Evolutionary conservation across 1,284 basidiomycete species (phyloP), one percentile per base, ranked within the genome.

Genomic region (Ganoderma sinense): DNA sequence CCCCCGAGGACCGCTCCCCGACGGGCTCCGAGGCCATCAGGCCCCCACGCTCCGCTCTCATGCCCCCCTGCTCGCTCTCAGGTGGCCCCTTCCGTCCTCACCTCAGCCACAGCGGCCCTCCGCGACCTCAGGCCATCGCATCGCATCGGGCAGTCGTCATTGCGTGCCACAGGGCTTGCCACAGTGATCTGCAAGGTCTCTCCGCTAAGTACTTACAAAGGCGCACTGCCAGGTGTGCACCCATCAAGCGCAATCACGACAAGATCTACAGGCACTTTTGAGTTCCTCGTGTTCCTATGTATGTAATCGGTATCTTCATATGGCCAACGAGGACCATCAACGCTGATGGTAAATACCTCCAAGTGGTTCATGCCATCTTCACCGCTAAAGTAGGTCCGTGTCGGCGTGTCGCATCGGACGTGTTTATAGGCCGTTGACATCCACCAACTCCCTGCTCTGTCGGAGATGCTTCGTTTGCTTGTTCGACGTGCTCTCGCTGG

Each of bases 211-310:
- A 39, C 39, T 39, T 59, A 39, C 53, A 29, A 18, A 13, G n/a
- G 13, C 39, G 2, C 8, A 51, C 20, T 13, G 13, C 23, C n/a
- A n/a, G 23, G 23, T 51, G 23, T 63, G 64, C 56, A 71, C 67
- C 72, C 65, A 66, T 68, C 70, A 68, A 56, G 58, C 62, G 68
- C 72, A 73, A 73, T 73, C 72, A 71, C 65, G 20, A 43, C 72
- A 66, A 36, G 72, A 73, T 73, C 70, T 69, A 61, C 72, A 73
- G 70, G 72, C 66, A 71, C 72, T 63, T 64, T 45, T 62, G 14
- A 48, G 20, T 48, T 48, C 45, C 45, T 58, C 67, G 55, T 55
- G 51, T 53, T 53, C 53, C 20, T 23, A 53, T n/a, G n/a, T n/a
- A n/a, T n/a, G n/a, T n/a, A n/a, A 31, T 31, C 45, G 36, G 31